phyloP scores from a whole-genome alignment of 148 eudicot genomes.

The Amaranthus cruentus region DNA sequence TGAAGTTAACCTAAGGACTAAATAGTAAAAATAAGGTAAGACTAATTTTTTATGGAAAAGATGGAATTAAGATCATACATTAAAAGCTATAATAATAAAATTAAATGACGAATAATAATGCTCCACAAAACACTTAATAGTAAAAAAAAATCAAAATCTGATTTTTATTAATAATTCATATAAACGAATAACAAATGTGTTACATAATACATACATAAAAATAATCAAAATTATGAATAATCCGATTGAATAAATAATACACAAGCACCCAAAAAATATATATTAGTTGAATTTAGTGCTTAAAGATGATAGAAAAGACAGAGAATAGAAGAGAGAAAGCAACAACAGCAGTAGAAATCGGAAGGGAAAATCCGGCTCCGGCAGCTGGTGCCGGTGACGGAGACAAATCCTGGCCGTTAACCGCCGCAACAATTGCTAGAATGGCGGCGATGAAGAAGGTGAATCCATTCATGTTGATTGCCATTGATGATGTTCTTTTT shows the following conservation, averaged over 20 bases:
- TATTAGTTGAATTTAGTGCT: not conserved
- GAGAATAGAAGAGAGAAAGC: conserved; percentile 5
- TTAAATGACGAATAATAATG: no score
- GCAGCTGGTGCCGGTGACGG: conserved; percentile 10
- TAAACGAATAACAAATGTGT: not conserved
- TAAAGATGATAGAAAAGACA: not conserved
- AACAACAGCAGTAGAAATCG: not conserved
- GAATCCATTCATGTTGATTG: conserved; percentile 8
- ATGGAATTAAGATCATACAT: no score
- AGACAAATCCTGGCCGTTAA: not conserved
- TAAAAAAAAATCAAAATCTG: not conserved
- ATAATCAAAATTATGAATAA: not conserved
- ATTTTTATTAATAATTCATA: not conserved
- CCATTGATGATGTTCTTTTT: not conserved
- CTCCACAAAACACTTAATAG: no score
- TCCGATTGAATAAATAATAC: not conserved
- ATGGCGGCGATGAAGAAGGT: not conserved
- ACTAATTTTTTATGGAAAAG: no score
- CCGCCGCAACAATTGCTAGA: not conserved
- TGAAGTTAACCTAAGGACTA: no score
- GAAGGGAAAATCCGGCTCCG: conserved; percentile 11
- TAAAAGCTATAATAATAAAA: no score
- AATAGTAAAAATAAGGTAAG: no score
- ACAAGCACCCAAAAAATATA: not conserved
- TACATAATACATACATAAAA: not conserved